Evolutionary conservation across 2,329 filamentous ascomycete species (phyloP), one percentile per base, ranked within the genome.

Genomic region (Venturiaceae sp.): DNA sequence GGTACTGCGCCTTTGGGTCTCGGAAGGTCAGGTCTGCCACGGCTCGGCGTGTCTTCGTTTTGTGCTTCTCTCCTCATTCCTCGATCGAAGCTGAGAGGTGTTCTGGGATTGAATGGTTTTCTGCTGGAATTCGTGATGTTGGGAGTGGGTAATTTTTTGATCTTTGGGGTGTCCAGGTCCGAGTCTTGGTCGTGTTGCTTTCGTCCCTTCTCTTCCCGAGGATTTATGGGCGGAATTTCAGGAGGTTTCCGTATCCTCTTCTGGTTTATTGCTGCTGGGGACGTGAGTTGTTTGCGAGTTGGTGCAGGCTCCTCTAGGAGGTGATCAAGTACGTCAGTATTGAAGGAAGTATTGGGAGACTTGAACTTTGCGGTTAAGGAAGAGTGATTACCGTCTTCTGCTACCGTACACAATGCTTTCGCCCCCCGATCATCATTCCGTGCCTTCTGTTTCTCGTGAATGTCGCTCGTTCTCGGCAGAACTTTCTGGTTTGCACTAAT

Each of bases 401-500:
- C 52, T 7, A 53, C n/a, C 21, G 7, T 8, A 9, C 34, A n/a
- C n/a, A 53, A 37, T 11, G n/a, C 52, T 32, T 55, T 59, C 26
- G 30, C 32, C 8, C 34, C 39, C 23, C 34, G 16, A 26, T n/a
- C 23, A 3, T 26, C 14, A 23, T 53, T 30, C 23, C 30, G 52
- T 13, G 28, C 16, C n/a, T 53, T 53, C 2, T 11, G 1, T 14
- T 36, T 37, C 26, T 37, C 28, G 9, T 37, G 3, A 34, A 37
- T 23, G 23, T 23, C 32, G 13, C 52, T 28, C 28, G 34, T 59
- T 53, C 62, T 52, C 19, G 62, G 61, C 21, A 62, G 30, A 4
- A 56, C 60, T 11, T 59, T 60, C 7, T 63, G 60, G 53, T 65
- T 65, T n/a, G 62, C 58, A 41, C 63, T 64, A 39, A 65, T 41